These are phyloP conservation scores for Tephrocybe sp. DNA, from an alignment of 768 basidiomycete genomes.

Conservation along the genomic window DNA sequence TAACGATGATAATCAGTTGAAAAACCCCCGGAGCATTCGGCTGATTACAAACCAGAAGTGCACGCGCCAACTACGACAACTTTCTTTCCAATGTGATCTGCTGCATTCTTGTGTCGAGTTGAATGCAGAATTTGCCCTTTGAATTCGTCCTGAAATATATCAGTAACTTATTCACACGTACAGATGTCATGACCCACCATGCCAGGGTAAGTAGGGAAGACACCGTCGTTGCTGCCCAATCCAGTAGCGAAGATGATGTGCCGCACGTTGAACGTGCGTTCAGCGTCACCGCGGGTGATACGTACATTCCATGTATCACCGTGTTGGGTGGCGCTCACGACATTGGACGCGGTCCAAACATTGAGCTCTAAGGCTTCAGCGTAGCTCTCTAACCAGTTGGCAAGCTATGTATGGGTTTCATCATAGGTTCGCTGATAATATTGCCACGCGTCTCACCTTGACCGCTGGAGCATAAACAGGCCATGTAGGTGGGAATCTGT, in stretches of 20 bases:
- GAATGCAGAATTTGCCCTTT: constrained; percentile 67
- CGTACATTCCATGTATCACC: constrained; percentile 40
- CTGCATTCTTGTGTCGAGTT: constrained; percentile 49
- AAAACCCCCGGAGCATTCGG: not conserved
- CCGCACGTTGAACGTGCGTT: constrained; percentile 41
- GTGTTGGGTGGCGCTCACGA: constrained; percentile 33
- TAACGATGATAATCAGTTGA: constrained; percentile 12
- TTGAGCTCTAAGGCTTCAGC: constrained; percentile 61
- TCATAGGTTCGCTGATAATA: too few relatives aligned
- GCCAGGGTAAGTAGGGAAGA: constrained; percentile 46
- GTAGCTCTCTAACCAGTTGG: constrained; percentile 69
- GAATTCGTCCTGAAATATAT: constrained; percentile 50
- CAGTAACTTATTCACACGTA: not conserved
- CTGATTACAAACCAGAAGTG: constrained; percentile 43
- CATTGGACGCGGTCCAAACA: constrained; percentile 56
- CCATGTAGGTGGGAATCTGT: constrained; percentile 60
- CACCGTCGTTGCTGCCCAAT: constrained; percentile 44
- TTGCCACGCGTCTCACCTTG: constrained; percentile 36
- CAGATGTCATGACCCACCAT: constrained; percentile 30
- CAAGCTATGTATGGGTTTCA: too few relatives aligned
- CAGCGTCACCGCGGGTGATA: constrained; percentile 33
- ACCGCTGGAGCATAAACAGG: constrained; percentile 57
- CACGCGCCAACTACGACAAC: constrained; percentile 69
- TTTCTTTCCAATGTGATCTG: constrained; percentile 65
- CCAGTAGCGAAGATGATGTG: constrained; percentile 58